These are phyloP conservation scores for Kwoniella bestiolae DNA, from an alignment of 768 basidiomycete species.

Conservation along the genomic window DNA sequence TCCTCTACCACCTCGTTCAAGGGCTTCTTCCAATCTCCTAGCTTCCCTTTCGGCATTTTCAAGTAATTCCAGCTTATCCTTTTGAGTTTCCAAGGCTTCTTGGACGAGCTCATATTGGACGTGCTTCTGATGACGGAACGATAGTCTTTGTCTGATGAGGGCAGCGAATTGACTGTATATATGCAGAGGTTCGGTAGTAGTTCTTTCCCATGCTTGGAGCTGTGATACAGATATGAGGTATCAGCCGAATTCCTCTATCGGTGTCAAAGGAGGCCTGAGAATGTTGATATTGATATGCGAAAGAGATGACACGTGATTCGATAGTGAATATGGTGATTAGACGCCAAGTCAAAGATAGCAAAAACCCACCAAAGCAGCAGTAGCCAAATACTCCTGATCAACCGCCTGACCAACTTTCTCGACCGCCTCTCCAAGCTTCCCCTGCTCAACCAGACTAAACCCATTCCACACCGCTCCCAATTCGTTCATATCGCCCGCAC, in stretches of 20 bases:
- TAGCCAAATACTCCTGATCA: conserved; percentile 90
- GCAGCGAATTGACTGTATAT: conserved; percentile 93
- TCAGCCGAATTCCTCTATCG: too few relatives aligned
- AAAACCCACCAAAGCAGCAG: conserved; percentile 75
- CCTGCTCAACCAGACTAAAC: conserved; percentile 80
- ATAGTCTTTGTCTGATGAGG: conserved; percentile 91
- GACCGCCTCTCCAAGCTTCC: conserved; percentile 64
- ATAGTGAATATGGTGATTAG: too few relatives aligned
- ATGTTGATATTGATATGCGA: too few relatives aligned
- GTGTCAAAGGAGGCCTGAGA: too few relatives aligned
- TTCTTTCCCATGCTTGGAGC: conserved; percentile 92
- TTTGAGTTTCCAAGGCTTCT: conserved; percentile 79
- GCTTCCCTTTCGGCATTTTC: conserved; percentile 94
- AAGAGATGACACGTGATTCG: too few relatives aligned
- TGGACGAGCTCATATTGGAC: conserved; percentile 98
- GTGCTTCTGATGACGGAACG: conserved; percentile 96
- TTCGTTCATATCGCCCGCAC: conserved; percentile 83
- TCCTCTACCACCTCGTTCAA: conserved; percentile 63
- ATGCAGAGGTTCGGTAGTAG: conserved; percentile 92
- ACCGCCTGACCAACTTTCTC: conserved; percentile 97
- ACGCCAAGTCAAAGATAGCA: background rate
- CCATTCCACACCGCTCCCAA: conserved; percentile 90
- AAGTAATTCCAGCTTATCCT: conserved; percentile 80
- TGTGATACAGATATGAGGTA: conserved; percentile 49
- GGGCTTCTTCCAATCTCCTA: conserved; percentile 81